Conservation (phyloP, 202 grass and related monocot species). For the Hordeum pubiflorum region DNA sequence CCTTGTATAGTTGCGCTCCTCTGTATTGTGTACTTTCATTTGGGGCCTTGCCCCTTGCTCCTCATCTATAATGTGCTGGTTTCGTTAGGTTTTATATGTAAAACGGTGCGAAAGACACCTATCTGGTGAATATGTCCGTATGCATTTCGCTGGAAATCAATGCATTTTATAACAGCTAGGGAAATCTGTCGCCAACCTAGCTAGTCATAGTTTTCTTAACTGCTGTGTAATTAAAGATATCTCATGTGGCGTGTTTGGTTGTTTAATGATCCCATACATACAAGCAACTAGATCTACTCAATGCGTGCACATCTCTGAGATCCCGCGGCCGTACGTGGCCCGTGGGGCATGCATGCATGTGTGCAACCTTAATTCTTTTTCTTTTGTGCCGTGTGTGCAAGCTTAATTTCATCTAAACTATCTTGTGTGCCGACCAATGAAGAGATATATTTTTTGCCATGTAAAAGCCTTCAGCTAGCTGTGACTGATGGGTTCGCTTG, state of each 20-base stretch:
- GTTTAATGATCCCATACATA: not conserved
- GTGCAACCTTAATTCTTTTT: not conserved
- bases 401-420: not conserved
- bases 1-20: too few relatives aligned
- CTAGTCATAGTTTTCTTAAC: not conserved
- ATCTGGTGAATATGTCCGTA: too few relatives aligned
- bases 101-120: too few relatives aligned
- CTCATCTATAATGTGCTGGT: too few relatives aligned
- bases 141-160: constrained; percentile 24
- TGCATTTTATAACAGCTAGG: constrained; percentile 39
- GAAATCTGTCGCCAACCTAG: not conserved
- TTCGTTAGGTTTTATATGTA: too few relatives aligned
- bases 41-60: too few relatives aligned
- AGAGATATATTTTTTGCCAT: not conserved
- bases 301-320: not conserved
- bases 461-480: not conserved
- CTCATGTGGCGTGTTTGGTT: not conserved
- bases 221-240: not conserved
- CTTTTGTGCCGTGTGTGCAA: not conserved
- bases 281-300: not conserved
- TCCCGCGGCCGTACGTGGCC: not conserved
- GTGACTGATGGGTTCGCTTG: not conserved
- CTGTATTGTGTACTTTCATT: too few relatives aligned
- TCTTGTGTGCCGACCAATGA: constrained; percentile 10
- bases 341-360: not conserved